Conservation (phyloP, 805 yeast genomes). For the Wickerhamia fluorescens region DNA sequence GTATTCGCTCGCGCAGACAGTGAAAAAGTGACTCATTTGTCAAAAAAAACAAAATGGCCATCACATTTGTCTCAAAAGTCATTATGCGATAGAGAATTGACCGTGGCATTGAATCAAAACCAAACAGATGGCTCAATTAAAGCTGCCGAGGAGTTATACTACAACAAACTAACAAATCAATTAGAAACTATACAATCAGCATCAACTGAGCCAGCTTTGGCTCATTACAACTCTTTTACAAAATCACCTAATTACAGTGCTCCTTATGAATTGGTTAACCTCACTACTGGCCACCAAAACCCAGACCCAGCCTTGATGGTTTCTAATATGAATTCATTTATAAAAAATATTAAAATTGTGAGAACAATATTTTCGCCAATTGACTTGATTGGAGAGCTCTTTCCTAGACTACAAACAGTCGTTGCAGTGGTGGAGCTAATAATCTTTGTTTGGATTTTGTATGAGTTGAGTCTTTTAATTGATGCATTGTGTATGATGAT, state of each 20-base stretch:
- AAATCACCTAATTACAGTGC: no score
- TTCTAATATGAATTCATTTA: constrained; percentile 24
- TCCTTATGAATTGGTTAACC: no score
- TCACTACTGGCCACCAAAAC: no score
- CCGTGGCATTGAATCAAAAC: no score
- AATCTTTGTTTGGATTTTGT: constrained; percentile 35
- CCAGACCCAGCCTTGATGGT: no score
- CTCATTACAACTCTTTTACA: no score
- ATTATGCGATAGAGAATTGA: no score
- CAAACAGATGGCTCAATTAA: constrained; percentile 19
- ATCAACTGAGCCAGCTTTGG: no score
- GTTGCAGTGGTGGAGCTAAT: constrained; percentile 33
- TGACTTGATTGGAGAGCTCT: constrained; percentile 28
- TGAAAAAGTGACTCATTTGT: no score
- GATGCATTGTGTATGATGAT: constrained; percentile 40
- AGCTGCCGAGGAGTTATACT: constrained; percentile 21
- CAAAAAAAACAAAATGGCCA: no score
- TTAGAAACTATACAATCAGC: constrained; percentile 22
- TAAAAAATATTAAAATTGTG: constrained; percentile 31
- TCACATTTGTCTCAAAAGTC: no score
- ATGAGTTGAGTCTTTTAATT: constrained; percentile 33
- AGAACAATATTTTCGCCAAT: constrained; percentile 33
- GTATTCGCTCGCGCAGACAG: no score
- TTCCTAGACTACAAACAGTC: constrained; percentile 32
- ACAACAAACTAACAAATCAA: constrained; percentile 26